Evolutionary conservation across 2,329 filamentous ascomycete species (phyloP).

Genomic region (Fusarium irregulare): DNA sequence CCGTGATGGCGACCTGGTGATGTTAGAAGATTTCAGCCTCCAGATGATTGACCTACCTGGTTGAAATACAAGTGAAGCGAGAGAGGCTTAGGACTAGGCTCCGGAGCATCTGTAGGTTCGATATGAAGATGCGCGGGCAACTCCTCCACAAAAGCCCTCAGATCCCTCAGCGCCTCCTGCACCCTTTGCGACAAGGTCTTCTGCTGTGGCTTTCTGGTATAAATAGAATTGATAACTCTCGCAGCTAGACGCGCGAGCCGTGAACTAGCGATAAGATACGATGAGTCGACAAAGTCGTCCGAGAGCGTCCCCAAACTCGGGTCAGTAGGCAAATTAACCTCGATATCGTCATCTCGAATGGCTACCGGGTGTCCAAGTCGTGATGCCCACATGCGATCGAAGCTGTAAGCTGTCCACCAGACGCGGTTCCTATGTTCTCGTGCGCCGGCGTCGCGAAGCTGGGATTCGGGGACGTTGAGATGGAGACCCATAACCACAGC

Average conservation of each 20-base stretch:
- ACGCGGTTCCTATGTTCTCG: conserved; percentile 56
- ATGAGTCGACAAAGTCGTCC: conserved; percentile 50
- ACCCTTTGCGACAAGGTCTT: conserved; percentile 49
- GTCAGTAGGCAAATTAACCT: conserved; percentile 56
- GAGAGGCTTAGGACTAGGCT: conserved; percentile 46
- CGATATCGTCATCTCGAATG: conserved; percentile 61
- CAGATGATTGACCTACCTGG: conserved; percentile 24
- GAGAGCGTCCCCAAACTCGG: conserved; percentile 42
- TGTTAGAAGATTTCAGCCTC: not conserved
- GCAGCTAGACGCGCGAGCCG: conserved; percentile 52
- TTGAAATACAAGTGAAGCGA: conserved; percentile 52
- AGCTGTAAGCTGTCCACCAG: conserved; percentile 58
- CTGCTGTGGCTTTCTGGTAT: conserved; percentile 46
- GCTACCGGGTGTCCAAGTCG: conserved; percentile 61
- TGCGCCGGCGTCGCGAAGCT: conserved; percentile 52
- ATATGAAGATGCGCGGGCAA: conserved; percentile 49
- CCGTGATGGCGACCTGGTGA: conserved; percentile 48
- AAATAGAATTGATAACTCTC: conserved; percentile 49
- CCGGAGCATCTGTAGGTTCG: conserved; percentile 36
- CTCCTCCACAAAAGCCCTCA: conserved; percentile 48
- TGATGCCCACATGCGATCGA: conserved; percentile 61
- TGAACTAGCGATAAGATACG: conserved; percentile 51
- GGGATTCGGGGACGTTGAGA: conserved; percentile 52
- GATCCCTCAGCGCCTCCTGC: conserved; percentile 47
- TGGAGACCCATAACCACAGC: conserved; percentile 59